Percentiles rank a stretch among this genome's conserved stretches.
Evolutionary conservation across 495 filamentous ascomycete genomes (phyloP).

Genomic region (Lasiosphaeris hirsuta): DNA sequence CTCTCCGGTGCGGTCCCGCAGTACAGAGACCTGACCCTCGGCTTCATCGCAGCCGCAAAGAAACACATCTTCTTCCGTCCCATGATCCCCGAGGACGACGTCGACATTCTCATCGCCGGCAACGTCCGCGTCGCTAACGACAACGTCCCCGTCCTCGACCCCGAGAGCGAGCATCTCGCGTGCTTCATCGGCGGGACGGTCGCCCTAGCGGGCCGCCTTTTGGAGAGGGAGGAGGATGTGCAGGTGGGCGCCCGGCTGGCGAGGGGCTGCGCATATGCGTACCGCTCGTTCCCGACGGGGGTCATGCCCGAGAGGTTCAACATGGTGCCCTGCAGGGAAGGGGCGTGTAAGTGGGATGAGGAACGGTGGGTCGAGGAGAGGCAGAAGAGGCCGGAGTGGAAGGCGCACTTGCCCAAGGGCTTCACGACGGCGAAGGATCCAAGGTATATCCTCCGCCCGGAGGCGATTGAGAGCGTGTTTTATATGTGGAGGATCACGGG

Average conservation of each 20-base stretch:
- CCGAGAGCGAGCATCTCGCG: slow-evolving; percentile 43
- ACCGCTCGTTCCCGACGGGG: slow-evolving; percentile 69
- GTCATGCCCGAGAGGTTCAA: slow-evolving; percentile 80
- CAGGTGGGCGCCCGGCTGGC: slow-evolving; percentile 66
- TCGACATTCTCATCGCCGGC: slow-evolving; percentile 63
- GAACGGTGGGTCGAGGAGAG: slow-evolving; percentile 26
- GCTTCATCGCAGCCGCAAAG: slow-evolving; percentile 58
- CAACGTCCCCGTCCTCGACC: slow-evolving; percentile 18
- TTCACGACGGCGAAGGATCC: slow-evolving; percentile 33
- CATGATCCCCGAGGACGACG: slow-evolving; percentile 51
- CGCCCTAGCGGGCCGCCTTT: slow-evolving; percentile 70
- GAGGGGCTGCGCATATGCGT: slow-evolving; percentile 82
- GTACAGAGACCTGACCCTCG: slow-evolving; percentile 39
- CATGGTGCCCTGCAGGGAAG: slow-evolving; percentile 54
- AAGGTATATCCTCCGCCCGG: slow-evolving; percentile 65
- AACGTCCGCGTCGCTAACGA: slow-evolving; percentile 22
- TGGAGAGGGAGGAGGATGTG: slow-evolving; percentile 59
- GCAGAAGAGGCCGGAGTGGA: slow-evolving; percentile 9
- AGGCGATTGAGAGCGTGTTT: slow-evolving; percentile 62
- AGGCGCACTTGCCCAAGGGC: slow-evolving; percentile 59
- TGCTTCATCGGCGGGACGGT: slow-evolving; percentile 91
- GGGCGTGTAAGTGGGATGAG: slow-evolving; percentile 28
- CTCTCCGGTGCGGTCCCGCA: slow-evolving; percentile 29
- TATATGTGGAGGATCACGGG: slow-evolving; percentile 65
- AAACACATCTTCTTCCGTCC: slow-evolving; percentile 66